Conservation (phyloP, 2,329 filamentous ascomycete species). For the Nothophoma quercina region DNA sequence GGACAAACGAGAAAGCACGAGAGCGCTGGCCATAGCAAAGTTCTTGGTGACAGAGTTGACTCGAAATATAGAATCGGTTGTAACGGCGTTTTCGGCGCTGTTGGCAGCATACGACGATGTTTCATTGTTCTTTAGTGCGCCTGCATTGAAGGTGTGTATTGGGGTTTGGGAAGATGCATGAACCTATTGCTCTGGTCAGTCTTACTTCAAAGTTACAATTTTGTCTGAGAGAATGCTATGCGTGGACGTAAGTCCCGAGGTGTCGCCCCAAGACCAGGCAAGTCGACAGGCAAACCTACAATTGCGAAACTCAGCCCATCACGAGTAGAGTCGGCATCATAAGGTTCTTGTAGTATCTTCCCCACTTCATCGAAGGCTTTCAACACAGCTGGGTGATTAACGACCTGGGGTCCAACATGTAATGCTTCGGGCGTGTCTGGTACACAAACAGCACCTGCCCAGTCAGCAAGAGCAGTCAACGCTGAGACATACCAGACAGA, state of each 20-base stretch:
- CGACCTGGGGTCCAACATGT: conserved; percentile 24
- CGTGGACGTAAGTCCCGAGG: too few relatives aligned
- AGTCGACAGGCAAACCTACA: conserved; percentile 31
- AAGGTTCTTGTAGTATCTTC: conserved; percentile 3
- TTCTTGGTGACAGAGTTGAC: conserved; percentile 42
- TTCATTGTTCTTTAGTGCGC: conserved; percentile 42
- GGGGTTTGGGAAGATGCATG: conserved; percentile 33
- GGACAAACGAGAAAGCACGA: conserved; percentile 23
- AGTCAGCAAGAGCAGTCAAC: neutral
- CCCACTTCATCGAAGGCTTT: conserved; percentile 34
- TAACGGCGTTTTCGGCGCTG: conserved; percentile 21
- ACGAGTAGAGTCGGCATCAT: conserved; percentile 25
- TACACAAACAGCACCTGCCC: conserved; percentile 27
- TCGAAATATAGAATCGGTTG: conserved; percentile 42
- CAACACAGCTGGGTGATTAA: conserved; percentile 32
- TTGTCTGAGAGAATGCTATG: too few relatives aligned
- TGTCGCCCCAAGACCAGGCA: too few relatives aligned
- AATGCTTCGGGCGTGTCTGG: conserved; percentile 34
- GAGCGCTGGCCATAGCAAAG: conserved; percentile 34
- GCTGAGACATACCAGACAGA: neutral
- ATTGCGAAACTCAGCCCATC: conserved; percentile 43
- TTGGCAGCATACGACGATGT: conserved; percentile 6
- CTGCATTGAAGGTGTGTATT: conserved; percentile 39
- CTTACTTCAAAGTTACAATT: too few relatives aligned
- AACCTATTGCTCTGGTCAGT: conserved; percentile 27